Base-by-base conservation (phyloP, 306 rosid species). In the Ormosia emarginata region DNA sequence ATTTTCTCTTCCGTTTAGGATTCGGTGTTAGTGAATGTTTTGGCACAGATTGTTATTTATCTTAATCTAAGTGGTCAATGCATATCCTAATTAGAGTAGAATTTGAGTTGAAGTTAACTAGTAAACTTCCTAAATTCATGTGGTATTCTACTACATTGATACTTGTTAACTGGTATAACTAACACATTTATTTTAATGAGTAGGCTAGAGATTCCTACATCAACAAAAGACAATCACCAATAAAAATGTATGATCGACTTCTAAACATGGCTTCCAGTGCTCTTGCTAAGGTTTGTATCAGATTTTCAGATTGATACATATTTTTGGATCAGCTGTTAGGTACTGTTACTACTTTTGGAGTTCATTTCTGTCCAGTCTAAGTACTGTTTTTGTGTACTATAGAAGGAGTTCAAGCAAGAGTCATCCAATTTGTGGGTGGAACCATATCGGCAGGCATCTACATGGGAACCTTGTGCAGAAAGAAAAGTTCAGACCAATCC, bases 161-260 rank as follows among this genome's bases (percentile, higher is more conserved):
- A 56, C 62, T 67, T 18, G 61, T 59, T 62, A 64, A 40, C 41
- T 47, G n/a, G 7, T 44, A 47, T 64, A 56, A 24, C 74, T 82
- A 17, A 41, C 67, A 9, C 50, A 8, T 40, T 32, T 71, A 3
- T 71, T 87, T 74, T 69, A 37, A 81, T 86, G 82, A 82, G 57
- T 79, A 89, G 80, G 87, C 75, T 80, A 71, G 70, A 64, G 72
- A 63, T 75, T 85, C 75, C 81, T 36, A 79, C 86, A 30, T 67
- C 68, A 34, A 40, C 63, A 82, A 58, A 62, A 69, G 77, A 79
- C 88, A 81, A 68, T 79, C 90, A 52, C 88, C 91, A 14, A 77
- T 92, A 2, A 86, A 87, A 57, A 93, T 95, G 98, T 92, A 90
- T 52, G 91, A 79, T 32, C 90, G 96, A 59, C 98, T 95, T 81